Evolutionary conservation across 306 rosid species (phyloP), one percentile per base, ranked within the genome.

Genomic region (Inga leiocalycina): DNA sequence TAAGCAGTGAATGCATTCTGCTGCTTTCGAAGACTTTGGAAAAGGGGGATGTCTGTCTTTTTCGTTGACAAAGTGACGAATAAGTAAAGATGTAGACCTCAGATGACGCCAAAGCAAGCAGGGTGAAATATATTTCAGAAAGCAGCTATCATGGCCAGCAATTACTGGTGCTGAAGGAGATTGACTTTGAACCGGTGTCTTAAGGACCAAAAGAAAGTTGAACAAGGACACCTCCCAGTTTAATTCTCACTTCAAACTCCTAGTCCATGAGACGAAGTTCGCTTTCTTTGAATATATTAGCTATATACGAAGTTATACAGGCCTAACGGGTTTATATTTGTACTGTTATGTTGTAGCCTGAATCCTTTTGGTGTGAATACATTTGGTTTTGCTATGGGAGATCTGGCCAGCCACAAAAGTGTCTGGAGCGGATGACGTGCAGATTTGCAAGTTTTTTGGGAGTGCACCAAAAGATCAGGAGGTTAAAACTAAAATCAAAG

Each of bases 1-100:
- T 66, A 90, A 92, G 75, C 68, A 80, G 65, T 90, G 86, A 95
- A 71, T 74, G 76, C 75, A 30, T 61, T 44, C 79, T 75, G 75
- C 37, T 65, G 84, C 43, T 70, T 45, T 79, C 70, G 61, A 72
- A 46, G 59, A 80, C 48, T 82, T 65, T 79, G 74, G 81, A 46
- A 56, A 80, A 68, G 72, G 76, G 84, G 84, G 79, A 56, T 73
- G 77, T 39, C 69, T 49, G 49, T 65, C 71, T 76, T 61, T 71
- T 75, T 65, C 10, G 51, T 74, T 74, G 83, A 77, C 65, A 65
- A 68, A 77, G 73, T 62, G 75, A 64, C 19, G 4, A 59, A 12
- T 8, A 61, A 74, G 84, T 81, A 34, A 75, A 65, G 78, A 81
- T 77, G 51, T 79, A 56, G 74, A 76, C 43, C 56, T 75, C 82